phyloP scores from a whole-genome alignment of 257 asterid genomes.

The Nicotiana knightiana region DNA sequence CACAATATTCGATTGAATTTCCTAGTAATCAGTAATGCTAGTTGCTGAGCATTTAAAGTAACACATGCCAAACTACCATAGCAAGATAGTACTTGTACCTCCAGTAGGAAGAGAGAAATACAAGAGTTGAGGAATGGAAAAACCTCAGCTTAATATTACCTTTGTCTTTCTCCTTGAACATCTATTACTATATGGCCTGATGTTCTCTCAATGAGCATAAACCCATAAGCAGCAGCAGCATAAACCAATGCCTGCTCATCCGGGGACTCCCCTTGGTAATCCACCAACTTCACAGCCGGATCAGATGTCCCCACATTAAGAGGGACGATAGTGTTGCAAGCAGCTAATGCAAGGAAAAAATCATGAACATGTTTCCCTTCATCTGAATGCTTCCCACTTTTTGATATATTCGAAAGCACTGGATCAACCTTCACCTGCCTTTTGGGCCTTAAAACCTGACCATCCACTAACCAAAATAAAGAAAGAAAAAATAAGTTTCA shows the following conservation, averaged over 20 bases:
- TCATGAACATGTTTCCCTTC: slow-evolving; percentile 54
- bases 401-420: slow-evolving; percentile 55
- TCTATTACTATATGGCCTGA: slow-evolving; percentile 84
- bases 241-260: slow-evolving; percentile 98
- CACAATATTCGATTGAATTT: neutral
- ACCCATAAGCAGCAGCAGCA: slow-evolving; percentile 96
- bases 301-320: slow-evolving; percentile 63
- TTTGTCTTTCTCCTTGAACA: slow-evolving; percentile 82
- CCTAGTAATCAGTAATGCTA: neutral
- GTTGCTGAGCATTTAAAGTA: neutral
- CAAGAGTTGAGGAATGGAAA: slow-evolving; percentile 7
- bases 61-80: neutral
- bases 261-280: slow-evolving; percentile 98
- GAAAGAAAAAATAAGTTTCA: slow-evolving; percentile 4
- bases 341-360: slow-evolving; percentile 87
- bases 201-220: slow-evolving; percentile 90
- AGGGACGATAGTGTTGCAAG: slow-evolving; percentile 98
- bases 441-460: slow-evolving; percentile 67
- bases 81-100: neutral
- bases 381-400: slow-evolving; percentile 37
- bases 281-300: slow-evolving; percentile 70
- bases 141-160: slow-evolving; percentile 38
- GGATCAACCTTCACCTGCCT: slow-evolving; percentile 62
- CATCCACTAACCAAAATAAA: slow-evolving; percentile 48
- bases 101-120: slow-evolving; percentile 5